These are phyloP conservation scores for Phialophora tarda DNA, from an alignment of 2,329 filamentous ascomycete species.

Conservation along the genomic window DNA sequence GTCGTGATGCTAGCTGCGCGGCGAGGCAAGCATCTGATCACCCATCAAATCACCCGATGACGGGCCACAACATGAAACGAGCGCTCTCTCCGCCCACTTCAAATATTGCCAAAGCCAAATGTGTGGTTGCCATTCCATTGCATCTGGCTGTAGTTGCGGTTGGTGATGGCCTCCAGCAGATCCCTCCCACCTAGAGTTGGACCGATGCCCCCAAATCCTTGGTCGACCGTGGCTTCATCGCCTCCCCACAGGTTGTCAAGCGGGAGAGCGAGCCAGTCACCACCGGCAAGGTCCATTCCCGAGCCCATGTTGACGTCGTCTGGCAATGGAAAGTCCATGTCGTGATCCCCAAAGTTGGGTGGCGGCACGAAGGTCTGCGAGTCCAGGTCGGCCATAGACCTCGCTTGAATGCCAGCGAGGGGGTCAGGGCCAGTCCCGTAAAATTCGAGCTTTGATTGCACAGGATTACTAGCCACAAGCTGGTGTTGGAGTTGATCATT, in stretches of 20 bases:
- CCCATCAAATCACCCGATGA: background rate
- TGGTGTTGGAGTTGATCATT: slow-evolving; percentile 33
- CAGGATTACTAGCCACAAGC: slow-evolving; percentile 15
- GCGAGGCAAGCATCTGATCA: background rate
- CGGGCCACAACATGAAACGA: background rate
- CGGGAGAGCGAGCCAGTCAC: slow-evolving; percentile 66
- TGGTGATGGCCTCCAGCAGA: slow-evolving; percentile 53
- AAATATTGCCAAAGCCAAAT: slow-evolving; percentile 23
- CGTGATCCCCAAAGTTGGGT: slow-evolving; percentile 37
- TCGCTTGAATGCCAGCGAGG: slow-evolving; percentile 37
- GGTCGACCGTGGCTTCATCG: slow-evolving; percentile 53
- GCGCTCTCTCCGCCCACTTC: background rate
- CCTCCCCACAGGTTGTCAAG: slow-evolving; percentile 64
- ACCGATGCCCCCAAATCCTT: slow-evolving; percentile 64
- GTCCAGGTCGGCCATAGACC: slow-evolving; percentile 38
- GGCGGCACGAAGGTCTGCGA: slow-evolving; percentile 40
- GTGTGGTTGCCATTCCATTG: slow-evolving; percentile 30
- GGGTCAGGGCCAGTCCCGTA: slow-evolving; percentile 31
- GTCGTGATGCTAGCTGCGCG: background rate
- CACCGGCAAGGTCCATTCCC: slow-evolving; percentile 30
- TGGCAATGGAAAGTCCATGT: slow-evolving; percentile 36
- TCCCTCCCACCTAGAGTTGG: slow-evolving; percentile 64
- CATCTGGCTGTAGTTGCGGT: slow-evolving; percentile 35
- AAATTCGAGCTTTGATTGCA: slow-evolving; percentile 23
- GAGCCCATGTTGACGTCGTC: slow-evolving; percentile 33